Base-by-base conservation (phyloP, 2,329 filamentous ascomycete genomes). In the Ophiostoma sp. region DNA sequence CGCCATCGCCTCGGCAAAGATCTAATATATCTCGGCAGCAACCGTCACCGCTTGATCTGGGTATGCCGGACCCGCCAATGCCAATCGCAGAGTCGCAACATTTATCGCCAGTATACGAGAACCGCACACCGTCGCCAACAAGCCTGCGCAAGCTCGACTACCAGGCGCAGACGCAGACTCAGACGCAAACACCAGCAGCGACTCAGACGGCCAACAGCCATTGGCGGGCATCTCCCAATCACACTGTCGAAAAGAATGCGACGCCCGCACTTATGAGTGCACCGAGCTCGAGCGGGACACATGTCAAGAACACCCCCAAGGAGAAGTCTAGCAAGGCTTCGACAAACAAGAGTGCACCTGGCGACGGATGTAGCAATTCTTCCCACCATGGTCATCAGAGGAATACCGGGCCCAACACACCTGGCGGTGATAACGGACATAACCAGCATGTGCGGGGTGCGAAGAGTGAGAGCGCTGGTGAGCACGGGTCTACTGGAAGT, bases 51-150 rank as follows among this genome's bases (percentile, higher is more conserved):
- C 78, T 87, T 23, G 86, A 88, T 74, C 80, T 87, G 17, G 85
- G 85, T 1, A 82, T 83, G 54, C 80, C 81, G 3, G 82, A 83
- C 41, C 79, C 79, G 27, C 78, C 79, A 31, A 74, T 81, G 13
- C 77, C 79, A 68, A 76, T 77, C 4, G 78, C 80, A 10, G 84
- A 86, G 10, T 76, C 65, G 15, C 70, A 71, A 60, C 84, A 84
- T 74, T 82, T 94, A 1, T 93, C 91, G 0, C 91, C 91, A 0
- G 90, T 93, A 0, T 90, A 90, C 69, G 91, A 93, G 79, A 85
- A 86, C 6, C 84, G 85, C n/a, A 90, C 89, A 0, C 89, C 90
- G 2, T 92, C 90, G 1, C 90, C 90, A 1, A 90, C 84, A 3
- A 81, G 84, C 15, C 80, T 81, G 70, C 83, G 89, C 69, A 87